Evolutionary conservation across 2,329 filamentous ascomycete genomes (phyloP), one percentile per base, ranked within the genome.

Genomic region (Stachybotrys elegans): DNA sequence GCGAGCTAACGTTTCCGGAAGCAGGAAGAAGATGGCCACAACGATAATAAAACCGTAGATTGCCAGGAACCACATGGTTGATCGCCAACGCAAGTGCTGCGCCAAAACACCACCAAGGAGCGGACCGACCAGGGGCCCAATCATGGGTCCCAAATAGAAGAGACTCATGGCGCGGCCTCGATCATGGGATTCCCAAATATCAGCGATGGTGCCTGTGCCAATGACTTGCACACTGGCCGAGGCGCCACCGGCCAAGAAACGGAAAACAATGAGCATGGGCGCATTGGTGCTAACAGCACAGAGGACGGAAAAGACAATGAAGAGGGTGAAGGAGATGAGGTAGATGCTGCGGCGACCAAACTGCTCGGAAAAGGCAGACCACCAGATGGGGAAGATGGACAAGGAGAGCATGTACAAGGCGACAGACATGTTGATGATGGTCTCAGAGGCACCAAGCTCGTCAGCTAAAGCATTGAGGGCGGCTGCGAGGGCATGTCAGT

Each of bases 351-450:
- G 78, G 31, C 87, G 78, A 14, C 87, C 87, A 1, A 78, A 61
- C 1, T 69, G 71, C 54, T 92, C 87, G 11, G 83, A 88, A 56
- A 91, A 88, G 3, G 82, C 83, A 2, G 83, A 87, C 86, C 86
- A 92, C 86, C 86, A 92, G 2, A 92, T 71, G 0, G 87, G 87
- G 52, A 88, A 90, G 34, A 91, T 86, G 39, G 81, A 78, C 85
- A 91, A 87, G 52, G 76, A 69, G 5, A 91, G 70, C 85, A 91
- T 88, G 60, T 90, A 91, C 47, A 90, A 64, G 0, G 87, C 83
- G 1, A 91, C 77, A 0, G 83, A 83, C 45, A 92, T 57, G 60
- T 92, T 92, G 42, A 82, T 79, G 14, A 86, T 67, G 1, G 84
- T 84, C 12, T 76, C 62, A 0, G 76, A 75, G 7, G 80, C 74